Percentiles rank a stretch among this genome's conserved stretches.
These are phyloP conservation scores for Flaveria floridana DNA, from an alignment of 140 eudicot species.

Conservation along the genomic window DNA sequence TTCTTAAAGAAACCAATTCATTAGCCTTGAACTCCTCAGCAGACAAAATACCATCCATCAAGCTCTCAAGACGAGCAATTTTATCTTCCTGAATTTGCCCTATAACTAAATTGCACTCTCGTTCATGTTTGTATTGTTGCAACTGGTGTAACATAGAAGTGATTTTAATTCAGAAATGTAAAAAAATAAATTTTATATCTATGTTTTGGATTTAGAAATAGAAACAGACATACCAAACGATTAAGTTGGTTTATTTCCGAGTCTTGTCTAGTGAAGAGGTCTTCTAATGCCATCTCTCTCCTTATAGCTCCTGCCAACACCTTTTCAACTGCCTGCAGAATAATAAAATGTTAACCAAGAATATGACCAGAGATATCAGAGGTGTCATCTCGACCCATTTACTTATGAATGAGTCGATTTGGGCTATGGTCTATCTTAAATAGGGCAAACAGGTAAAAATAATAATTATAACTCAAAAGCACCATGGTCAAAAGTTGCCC, in stretches of 20 bases:
- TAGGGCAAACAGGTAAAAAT: not conserved
- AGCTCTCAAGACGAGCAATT: constrained; percentile 85
- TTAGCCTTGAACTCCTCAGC: constrained; percentile 76
- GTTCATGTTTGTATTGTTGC: constrained; percentile 91
- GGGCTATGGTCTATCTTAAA: not conserved
- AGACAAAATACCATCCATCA: constrained; percentile 87
- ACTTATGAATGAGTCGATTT: not conserved
- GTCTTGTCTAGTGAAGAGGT: constrained; percentile 67
- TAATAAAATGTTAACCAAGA: constrained; percentile 7
- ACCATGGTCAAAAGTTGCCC: not conserved
- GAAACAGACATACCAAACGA: constrained; percentile 63
- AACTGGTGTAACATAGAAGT: constrained; percentile 47
- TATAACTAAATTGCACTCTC: constrained; percentile 86
- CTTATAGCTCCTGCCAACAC: constrained; percentile 91
- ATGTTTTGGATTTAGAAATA: constrained; percentile 17
- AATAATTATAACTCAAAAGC: not conserved
- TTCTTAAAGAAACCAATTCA: constrained; percentile 57
- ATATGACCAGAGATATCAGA: not conserved
- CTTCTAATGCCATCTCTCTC: constrained; percentile 96
- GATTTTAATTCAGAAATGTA: not conserved
- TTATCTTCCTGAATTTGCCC: constrained; percentile 87
- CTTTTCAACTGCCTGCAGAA: constrained; percentile 89
- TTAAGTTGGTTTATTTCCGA: constrained; percentile 81
- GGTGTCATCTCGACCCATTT: constrained; percentile 4
- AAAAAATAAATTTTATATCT: not conserved